Conservation (phyloP, 2,329 filamentous ascomycete genomes). For the Fusarium neocosmosporiellum region DNA sequence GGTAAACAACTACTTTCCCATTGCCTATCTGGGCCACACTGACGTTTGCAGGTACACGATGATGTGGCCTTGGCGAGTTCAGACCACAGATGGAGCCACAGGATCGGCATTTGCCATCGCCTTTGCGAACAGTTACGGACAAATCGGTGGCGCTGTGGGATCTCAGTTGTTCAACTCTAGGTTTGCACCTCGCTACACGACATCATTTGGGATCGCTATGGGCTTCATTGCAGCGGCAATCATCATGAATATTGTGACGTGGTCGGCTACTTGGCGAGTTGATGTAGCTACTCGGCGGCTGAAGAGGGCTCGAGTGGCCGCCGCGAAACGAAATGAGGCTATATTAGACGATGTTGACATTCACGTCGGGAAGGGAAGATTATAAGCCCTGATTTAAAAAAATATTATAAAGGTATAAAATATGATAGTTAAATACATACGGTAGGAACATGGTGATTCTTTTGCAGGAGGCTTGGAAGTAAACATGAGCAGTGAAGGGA, state of each 20-base stretch:
- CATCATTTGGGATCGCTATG: neutral
- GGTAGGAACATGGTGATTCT: neutral
- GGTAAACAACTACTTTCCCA: neutral
- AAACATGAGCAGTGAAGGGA: neutral
- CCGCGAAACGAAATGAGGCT: neutral
- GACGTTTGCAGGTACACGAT: slow-evolving; percentile 40
- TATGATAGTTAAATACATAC: neutral
- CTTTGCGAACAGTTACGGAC: slow-evolving; percentile 26
- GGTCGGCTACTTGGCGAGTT: neutral
- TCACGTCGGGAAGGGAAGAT: neutral
- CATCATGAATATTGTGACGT: neutral
- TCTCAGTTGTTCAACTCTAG: slow-evolving; percentile 15
- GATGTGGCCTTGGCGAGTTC: slow-evolving; percentile 53
- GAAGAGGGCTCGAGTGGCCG: neutral
- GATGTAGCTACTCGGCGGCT: neutral
- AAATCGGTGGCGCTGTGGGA: slow-evolving; percentile 25
- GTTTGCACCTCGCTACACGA: neutral
- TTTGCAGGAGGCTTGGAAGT: neutral
- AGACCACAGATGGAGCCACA: slow-evolving; percentile 22
- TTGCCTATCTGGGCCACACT: neutral
- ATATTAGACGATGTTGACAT: neutral
- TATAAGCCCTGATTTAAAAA: neutral
- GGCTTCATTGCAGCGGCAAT: neutral
- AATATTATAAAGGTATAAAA: too few species aligned
- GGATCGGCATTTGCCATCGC: slow-evolving; percentile 25